A percentile compares a stretch with the other conserved stretches of the same genome.
Evolutionary conservation across 225 moss, liverwort and hornwort genomes (phyloP).

Genomic region (Straminergon stramineum): DNA sequence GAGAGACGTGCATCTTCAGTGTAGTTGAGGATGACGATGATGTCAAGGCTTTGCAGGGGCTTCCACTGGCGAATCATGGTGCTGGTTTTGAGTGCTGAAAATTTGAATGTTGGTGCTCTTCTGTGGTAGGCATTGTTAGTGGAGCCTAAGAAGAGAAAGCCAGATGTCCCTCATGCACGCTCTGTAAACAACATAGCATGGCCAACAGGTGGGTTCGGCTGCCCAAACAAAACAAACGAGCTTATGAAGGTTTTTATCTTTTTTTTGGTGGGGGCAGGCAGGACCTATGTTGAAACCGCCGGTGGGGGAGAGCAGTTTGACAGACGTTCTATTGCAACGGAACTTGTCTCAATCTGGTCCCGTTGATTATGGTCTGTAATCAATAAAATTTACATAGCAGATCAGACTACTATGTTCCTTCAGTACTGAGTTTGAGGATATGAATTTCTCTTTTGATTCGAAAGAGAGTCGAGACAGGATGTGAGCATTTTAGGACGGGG

Average conservation of each 20-base stretch:
- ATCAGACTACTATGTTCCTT: background rate
- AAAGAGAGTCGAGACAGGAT: background rate
- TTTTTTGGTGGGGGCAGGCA: conserved; percentile 51
- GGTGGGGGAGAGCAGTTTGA: conserved; percentile 67
- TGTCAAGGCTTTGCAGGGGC: background rate
- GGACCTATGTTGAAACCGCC: conserved; percentile 65
- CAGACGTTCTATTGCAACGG: conserved; percentile 65
- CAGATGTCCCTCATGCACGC: conserved; percentile 39
- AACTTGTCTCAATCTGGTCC: conserved; percentile 53
- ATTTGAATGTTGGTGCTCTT: conserved; percentile 12
- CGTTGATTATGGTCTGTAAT: conserved; percentile 71
- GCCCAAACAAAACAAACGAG: background rate
- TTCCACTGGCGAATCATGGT: background rate
- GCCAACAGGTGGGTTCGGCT: conserved; percentile 44
- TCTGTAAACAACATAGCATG: conserved; percentile 38
- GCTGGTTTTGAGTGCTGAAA: background rate
- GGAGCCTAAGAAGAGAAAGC: conserved; percentile 61
- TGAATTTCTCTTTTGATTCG: background rate
- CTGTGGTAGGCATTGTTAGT: conserved; percentile 61
- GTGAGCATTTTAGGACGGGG: background rate
- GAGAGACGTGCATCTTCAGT: background rate
- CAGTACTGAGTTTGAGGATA: background rate
- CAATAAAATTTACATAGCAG: background rate
- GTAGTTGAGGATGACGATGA: background rate
- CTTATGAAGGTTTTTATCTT: conserved; percentile 11